Base-by-base conservation (phyloP, 2,329 filamentous ascomycete genomes). In the Aspergillus melleus region DNA sequence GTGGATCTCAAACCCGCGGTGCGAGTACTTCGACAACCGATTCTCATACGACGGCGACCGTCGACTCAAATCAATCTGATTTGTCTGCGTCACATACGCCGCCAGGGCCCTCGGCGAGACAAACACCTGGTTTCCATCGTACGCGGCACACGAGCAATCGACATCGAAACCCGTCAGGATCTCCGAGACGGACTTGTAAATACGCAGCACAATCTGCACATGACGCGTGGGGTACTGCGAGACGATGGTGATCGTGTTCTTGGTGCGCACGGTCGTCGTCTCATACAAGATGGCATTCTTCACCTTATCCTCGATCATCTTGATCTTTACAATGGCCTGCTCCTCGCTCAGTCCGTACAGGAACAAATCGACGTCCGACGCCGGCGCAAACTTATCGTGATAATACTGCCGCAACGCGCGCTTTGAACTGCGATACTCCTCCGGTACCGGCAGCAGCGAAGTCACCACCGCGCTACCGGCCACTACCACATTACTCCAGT, bases 141-240 rank as follows among this genome's bases (percentile, higher is more conserved):
- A 96, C 3, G 90, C 91, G 24, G 87, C 89, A 62, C 91, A 91
- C 0, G 90, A 89, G 71, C 89, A 92, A 71, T 95, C 91, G 52
- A 96, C 91, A 67, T 96, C 92, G 67, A 96, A 96, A 0, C 92
- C 92, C 3, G 91, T 92, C 24, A 96, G 81, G 39, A 96, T 93
- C 72, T 96, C 90, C 1, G 90, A 89, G 50, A 96, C 78, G 0
- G 88, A 92, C 69, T 91, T 91, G 79, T 96, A 96, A 42, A 95
- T 86, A 39, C 91, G 88, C 30, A 96, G 82, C 22, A 96, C 91
- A 67, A 96, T 92, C 81, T 94, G 90, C 3, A 96, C 84, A 71
- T 96, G 91, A 2, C 92, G 87, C 39, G 87, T 91, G 0, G 91
- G 92, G 70, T 95, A 93, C 72, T 94, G 88, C 49, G 88, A 91